Percentiles rank a stretch among this genome's conserved stretches.
phyloP scores from a whole-genome alignment of 2,329 filamentous ascomycete genomes.

The Emericellopsis atlantica region DNA sequence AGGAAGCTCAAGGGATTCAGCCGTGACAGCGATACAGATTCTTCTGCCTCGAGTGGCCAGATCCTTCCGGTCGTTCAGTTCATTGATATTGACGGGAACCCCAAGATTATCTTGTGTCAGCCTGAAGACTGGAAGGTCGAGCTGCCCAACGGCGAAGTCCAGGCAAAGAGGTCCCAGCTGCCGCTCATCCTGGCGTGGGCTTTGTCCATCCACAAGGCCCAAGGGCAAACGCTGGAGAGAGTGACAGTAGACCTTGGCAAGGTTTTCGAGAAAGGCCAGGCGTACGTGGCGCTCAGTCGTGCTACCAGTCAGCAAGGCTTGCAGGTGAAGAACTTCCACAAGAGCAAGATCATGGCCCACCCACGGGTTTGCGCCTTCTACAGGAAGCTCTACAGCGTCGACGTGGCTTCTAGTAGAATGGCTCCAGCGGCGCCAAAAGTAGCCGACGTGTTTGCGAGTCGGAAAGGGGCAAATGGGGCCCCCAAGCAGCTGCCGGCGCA shows the following conservation, averaged over 20 bases:
- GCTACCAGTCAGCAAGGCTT: conserved; percentile 79
- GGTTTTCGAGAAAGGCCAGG: conserved; percentile 95
- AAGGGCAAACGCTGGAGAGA: conserved; percentile 84
- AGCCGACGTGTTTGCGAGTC: conserved; percentile 23
- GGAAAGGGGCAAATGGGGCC: conserved; percentile 12
- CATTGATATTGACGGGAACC: conserved; percentile 59
- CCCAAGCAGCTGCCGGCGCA: no score
- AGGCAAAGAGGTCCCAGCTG: conserved; percentile 71
- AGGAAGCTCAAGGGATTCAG: conserved; percentile 44
- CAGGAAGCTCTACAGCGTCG: conserved; percentile 63
- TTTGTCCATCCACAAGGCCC: conserved; percentile 93
- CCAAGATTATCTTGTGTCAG: conserved; percentile 55
- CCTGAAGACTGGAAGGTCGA: conserved; percentile 95
- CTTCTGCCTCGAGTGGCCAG: conserved; percentile 30
- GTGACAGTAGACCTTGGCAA: conserved; percentile 89
- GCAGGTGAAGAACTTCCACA: conserved; percentile 81
- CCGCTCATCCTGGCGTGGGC: conserved; percentile 95
- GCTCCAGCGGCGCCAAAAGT: conserved; percentile 13
- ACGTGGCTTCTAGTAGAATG: conserved; percentile 29
- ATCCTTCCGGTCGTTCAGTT: conserved; percentile 82
- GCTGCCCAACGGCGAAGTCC: conserved; percentile 85
- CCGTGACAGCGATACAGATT: conserved; percentile 19
- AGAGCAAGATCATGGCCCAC: conserved; percentile 87
- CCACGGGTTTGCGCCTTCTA: conserved; percentile 80
- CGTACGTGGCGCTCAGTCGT: conserved; percentile 90